A percentile compares a stretch with the other conserved stretches of the same genome.
Conservation (phyloP, 345 rosid genomes). For the Carallia pectinifolia region DNA sequence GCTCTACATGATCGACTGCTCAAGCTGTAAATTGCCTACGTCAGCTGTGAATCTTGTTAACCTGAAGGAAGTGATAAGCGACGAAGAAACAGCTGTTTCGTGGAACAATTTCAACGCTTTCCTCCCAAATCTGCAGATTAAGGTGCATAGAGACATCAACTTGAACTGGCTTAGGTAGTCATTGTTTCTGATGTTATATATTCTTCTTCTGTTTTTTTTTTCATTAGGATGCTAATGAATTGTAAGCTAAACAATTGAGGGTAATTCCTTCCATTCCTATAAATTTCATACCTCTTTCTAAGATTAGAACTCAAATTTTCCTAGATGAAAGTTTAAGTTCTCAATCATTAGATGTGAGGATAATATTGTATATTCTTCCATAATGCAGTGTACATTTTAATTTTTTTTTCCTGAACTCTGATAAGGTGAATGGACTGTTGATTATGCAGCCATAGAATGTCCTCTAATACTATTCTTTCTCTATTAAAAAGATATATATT, state of each 20-base stretch:
- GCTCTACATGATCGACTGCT: conserved; percentile 29
- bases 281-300: no score
- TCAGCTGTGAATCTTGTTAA: conserved; percentile 19
- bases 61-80: conserved; percentile 22
- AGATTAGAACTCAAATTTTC: no score
- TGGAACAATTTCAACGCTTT: conserved; percentile 15
- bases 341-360: no score
- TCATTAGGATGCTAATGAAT: no score
- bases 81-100: conserved; percentile 22
- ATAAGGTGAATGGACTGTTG: no score
- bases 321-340: no score
- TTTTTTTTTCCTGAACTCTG: neutral
- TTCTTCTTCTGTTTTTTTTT: no score
- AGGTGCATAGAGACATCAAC: conserved; percentile 25
- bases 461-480: no score
- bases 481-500: no score
- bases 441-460: no score
- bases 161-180: conserved; percentile 25
- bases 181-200: neutral
- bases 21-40: conserved; percentile 19
- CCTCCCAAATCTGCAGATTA: conserved; percentile 8
- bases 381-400: neutral
- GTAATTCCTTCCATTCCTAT: no score
- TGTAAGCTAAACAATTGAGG: no score
- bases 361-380: neutral